Evolutionary conservation across 73 alveolate genomes (phyloP).

Genomic region (Uronychia setigera): DNA sequence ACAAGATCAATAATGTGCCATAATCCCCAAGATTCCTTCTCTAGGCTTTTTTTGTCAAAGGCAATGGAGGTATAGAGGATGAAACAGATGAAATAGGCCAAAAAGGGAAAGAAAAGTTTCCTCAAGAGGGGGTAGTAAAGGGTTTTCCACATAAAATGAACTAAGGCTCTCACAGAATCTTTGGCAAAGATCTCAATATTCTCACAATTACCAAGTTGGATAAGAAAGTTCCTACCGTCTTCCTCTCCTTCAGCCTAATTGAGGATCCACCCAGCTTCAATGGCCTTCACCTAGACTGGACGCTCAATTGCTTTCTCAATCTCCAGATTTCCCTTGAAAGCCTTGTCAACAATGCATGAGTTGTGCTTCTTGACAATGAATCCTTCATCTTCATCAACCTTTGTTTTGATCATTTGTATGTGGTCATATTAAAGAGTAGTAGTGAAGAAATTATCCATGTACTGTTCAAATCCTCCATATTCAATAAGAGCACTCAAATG

Average conservation of each 20-base stretch:
- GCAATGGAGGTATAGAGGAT: slow-evolving; percentile 16
- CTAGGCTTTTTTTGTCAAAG: neutral
- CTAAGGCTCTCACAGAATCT: slow-evolving; percentile 30
- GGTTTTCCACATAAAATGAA: slow-evolving; percentile 39
- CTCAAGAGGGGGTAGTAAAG: slow-evolving; percentile 12
- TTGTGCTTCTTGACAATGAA: neutral
- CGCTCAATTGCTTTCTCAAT: no score
- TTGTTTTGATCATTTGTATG: no score
- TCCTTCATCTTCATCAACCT: no score
- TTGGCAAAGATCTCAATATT: slow-evolving; percentile 13
- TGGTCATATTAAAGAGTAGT: neutral
- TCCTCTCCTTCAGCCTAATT: no score
- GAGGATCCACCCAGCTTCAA: neutral
- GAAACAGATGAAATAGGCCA: slow-evolving; percentile 21
- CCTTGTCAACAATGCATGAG: neutral
- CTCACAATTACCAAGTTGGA: neutral
- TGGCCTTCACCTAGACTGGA: neutral
- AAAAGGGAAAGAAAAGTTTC: slow-evolving; percentile 40
- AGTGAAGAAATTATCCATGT: neutral
- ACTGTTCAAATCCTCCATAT: neutral
- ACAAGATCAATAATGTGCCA: neutral
- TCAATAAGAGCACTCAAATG: no score
- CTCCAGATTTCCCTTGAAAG: neutral
- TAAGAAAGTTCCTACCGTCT: neutral
- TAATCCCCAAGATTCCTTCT: neutral